phyloP scores from a whole-genome alignment of 306 rosid genomes.

The Castanea sativa region DNA sequence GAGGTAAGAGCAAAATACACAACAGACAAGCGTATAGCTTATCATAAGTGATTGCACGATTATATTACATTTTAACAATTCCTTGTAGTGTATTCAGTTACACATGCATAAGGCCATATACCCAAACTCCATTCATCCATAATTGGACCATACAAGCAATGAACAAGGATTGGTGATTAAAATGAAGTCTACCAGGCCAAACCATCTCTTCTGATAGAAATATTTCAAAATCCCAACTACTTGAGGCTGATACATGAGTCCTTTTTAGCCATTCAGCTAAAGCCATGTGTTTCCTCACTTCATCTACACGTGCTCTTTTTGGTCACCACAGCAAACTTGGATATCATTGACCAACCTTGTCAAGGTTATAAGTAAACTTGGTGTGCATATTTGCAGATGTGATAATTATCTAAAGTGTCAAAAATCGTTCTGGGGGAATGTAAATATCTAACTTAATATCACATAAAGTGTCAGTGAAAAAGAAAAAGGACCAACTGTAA shows the following conservation, averaged over 20 bases:
- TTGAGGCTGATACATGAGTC: not conserved
- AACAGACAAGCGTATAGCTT: not conserved
- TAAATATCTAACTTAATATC: not conserved
- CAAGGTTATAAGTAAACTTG: not conserved
- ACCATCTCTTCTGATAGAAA: not conserved
- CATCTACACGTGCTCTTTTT: not conserved
- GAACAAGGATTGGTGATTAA: not conserved
- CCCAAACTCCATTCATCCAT: not conserved
- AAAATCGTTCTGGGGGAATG: not conserved
- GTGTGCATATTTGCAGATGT: not conserved
- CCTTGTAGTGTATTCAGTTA: not conserved
- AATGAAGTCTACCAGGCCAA: not conserved
- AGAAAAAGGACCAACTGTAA: not conserved
- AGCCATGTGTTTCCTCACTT: not conserved
- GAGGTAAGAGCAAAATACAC: not conserved
- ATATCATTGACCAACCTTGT: not conserved
- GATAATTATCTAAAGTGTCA: not conserved
- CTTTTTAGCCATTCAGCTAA: conserved; percentile 14
- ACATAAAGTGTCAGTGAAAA: not conserved
- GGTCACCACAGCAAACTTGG: not conserved
- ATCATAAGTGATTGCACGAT: not conserved
- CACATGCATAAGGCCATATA: not conserved
- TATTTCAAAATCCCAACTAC: not conserved
- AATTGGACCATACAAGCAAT: not conserved
- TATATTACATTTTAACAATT: not conserved